Evolutionary conservation across 2,329 filamentous ascomycete genomes (phyloP).

Genomic region (Didymella pomorum): DNA sequence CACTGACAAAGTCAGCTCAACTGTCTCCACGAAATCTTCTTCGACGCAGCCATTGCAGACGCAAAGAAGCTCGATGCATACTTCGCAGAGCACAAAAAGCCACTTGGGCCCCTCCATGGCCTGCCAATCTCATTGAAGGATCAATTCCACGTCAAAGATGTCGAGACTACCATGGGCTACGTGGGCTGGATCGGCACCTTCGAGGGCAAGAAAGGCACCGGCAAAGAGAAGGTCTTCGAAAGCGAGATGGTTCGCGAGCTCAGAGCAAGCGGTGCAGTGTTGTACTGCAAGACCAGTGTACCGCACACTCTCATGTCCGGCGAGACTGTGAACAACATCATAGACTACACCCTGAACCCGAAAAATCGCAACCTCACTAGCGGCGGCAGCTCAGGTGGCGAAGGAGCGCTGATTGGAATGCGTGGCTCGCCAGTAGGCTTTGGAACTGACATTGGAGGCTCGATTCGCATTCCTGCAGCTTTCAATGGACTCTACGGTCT

Average conservation of each 20-base stretch:
- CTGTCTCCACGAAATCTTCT: slow-evolving; percentile 60
- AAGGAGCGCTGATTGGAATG: slow-evolving; percentile 65
- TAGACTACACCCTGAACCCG: slow-evolving; percentile 65
- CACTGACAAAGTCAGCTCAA: slow-evolving; percentile 30
- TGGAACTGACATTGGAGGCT: slow-evolving; percentile 66
- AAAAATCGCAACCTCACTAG: slow-evolving; percentile 62
- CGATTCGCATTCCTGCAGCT: slow-evolving; percentile 64
- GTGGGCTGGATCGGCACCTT: slow-evolving; percentile 71
- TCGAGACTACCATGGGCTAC: slow-evolving; percentile 65
- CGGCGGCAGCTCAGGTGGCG: slow-evolving; percentile 68
- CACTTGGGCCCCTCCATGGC: slow-evolving; percentile 56
- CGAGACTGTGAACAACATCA: slow-evolving; percentile 69
- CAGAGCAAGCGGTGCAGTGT: slow-evolving; percentile 61
- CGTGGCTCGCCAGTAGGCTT: slow-evolving; percentile 63
- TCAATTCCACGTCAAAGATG: slow-evolving; percentile 58
- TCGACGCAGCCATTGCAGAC: slow-evolving; percentile 54
- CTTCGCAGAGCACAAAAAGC: slow-evolving; percentile 44
- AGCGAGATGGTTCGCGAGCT: slow-evolving; percentile 67
- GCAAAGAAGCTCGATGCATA: slow-evolving; percentile 55
- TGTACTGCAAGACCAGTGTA: slow-evolving; percentile 67
- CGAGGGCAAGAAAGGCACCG: slow-evolving; percentile 62
- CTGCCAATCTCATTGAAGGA: slow-evolving; percentile 59
- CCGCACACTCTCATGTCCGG: slow-evolving; percentile 66
- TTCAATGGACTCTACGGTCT: slow-evolving; percentile 66
- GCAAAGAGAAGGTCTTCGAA: slow-evolving; percentile 63